Evolutionary conservation across 208 protist genomes (phyloP), one percentile per base, ranked within the genome.

Genomic region (Wallacemonas sp.): DNA sequence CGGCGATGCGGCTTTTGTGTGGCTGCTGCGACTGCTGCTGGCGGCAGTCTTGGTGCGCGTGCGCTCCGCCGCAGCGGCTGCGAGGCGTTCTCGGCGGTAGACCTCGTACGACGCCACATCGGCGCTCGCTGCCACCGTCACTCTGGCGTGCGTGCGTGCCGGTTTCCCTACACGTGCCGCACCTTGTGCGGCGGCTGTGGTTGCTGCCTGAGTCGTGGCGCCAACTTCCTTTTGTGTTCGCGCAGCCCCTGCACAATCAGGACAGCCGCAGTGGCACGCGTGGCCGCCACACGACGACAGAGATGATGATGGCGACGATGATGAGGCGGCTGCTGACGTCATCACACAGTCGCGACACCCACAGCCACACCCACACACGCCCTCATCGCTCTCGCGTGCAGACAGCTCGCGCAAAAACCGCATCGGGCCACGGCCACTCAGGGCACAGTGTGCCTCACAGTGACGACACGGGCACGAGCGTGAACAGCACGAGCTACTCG

Each of bases 401-500:
- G 36, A 41, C 9, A 41, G n/a, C n/a, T n/a, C n/a, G n/a, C n/a
- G n/a, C n/a, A n/a, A n/a, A n/a, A n/a, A n/a, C n/a, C n/a, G n/a
- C n/a, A n/a, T n/a, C n/a, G n/a, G n/a, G n/a, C n/a, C n/a, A n/a
- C n/a, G n/a, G 19, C 44, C 14, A 49, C 44, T n/a, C 6, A 23
- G 17, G 44, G 27, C 30, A 39, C 52, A 58, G n/a, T 58, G 52
- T 4, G n/a, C 30, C 6, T 58, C 16, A 21, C 52, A 58, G 52
- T 58, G 52, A 4, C 52, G 52, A 19, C 52, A 58, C 9, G 52
- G 52, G n/a, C 52, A 58, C 30, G 52, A 23, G 9, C 52, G 52
- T 34, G 52, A 58, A 19, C 52, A 58, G 19, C 52, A 58, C n/a
- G 52, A 58, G 52, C 52, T 58, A 29, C 52, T 38, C 9, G 52